Conservation (phyloP, 1,284 basidiomycete genomes). For the Ustilago bromivora region DNA sequence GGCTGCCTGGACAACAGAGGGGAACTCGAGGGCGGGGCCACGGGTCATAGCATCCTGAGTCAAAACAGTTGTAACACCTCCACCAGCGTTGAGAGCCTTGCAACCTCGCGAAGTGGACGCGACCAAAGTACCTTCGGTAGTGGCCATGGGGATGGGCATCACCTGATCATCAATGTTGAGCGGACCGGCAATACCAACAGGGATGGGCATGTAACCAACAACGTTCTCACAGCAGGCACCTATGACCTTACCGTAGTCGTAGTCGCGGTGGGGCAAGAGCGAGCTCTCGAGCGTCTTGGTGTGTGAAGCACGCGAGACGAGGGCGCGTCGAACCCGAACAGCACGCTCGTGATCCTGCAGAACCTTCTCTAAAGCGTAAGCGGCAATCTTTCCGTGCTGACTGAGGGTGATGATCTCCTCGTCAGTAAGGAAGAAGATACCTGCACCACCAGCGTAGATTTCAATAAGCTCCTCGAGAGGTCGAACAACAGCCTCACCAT, state of each 20-base stretch:
- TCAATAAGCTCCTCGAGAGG: constrained; percentile 82
- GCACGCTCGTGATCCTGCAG: constrained; percentile 87
- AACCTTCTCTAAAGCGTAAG: constrained; percentile 94
- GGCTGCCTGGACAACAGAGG: constrained; percentile 81
- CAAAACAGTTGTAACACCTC: constrained; percentile 93
- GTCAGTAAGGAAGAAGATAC: constrained; percentile 78
- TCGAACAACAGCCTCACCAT: constrained; percentile 62
- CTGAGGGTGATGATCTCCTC: constrained; percentile 91
- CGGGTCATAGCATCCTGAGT: constrained; percentile 97
- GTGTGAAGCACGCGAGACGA: constrained; percentile 88
- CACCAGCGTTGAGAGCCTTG: constrained; percentile 95
- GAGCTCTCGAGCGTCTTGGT: constrained; percentile 88
- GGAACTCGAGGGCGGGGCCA: constrained; percentile 97
- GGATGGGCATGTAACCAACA: constrained; percentile 94
- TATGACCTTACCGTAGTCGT: constrained; percentile 93
- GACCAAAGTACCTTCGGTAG: constrained; percentile 97
- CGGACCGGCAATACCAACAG: constrained; percentile 95
- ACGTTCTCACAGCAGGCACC: constrained; percentile 99
- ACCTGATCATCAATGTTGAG: constrained; percentile 88
- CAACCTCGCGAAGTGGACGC: constrained; percentile 97
- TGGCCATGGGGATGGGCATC: constrained; percentile 97
- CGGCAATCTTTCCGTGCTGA: constrained; percentile 91
- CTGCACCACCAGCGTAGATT: constrained; percentile 83
- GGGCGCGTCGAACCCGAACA: constrained; percentile 85
- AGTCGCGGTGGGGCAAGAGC: constrained; percentile 84